Evolutionary conservation across 1,284 basidiomycete genomes (phyloP).

Genomic region (Grifola frondosa): DNA sequence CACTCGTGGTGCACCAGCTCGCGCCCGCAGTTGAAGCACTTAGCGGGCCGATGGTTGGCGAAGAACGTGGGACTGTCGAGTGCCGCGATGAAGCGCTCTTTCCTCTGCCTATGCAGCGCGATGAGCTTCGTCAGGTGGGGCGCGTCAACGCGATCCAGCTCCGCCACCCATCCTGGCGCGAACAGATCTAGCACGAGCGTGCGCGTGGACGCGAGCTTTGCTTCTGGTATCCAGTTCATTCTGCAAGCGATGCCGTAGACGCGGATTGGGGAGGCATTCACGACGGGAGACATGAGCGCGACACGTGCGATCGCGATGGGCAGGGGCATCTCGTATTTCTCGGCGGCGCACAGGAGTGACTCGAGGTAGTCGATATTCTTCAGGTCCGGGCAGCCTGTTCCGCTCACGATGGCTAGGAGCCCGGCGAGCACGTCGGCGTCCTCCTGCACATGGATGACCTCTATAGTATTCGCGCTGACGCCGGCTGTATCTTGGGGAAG

Average conservation of each 20-base stretch:
- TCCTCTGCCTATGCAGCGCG: conserved; percentile 21
- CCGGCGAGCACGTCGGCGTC: conserved; percentile 46
- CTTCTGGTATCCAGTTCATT: conserved; percentile 54
- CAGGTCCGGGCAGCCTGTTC: conserved; percentile 46
- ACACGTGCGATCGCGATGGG: conserved; percentile 52
- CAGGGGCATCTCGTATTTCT: conserved; percentile 66
- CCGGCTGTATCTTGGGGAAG: conserved; percentile 36
- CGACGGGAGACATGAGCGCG: conserved; percentile 43
- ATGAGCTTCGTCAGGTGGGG: conserved; percentile 18
- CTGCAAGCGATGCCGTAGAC: conserved; percentile 54
- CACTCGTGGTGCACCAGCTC: conserved; percentile 5
- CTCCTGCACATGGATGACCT: conserved; percentile 53
- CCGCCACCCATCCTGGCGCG: conserved; percentile 29
- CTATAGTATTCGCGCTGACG: conserved; percentile 12
- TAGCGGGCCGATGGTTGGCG: conserved; percentile 14
- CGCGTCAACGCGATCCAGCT: conserved; percentile 18
- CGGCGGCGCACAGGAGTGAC: conserved; percentile 50
- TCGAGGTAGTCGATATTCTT: conserved; percentile 49
- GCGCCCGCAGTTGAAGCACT: conserved; percentile 3
- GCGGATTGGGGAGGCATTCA: conserved; percentile 45
- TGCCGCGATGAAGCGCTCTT: conserved; percentile 15
- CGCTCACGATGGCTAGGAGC: conserved; percentile 55
- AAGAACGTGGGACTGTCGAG: conserved; percentile 23
- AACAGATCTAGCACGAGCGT: conserved; percentile 42
- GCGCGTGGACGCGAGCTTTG: conserved; percentile 47